Evolutionary conservation across 305 asterid genomes (phyloP), one percentile per base, ranked within the genome.

Genomic region (Petunia hybrid): DNA sequence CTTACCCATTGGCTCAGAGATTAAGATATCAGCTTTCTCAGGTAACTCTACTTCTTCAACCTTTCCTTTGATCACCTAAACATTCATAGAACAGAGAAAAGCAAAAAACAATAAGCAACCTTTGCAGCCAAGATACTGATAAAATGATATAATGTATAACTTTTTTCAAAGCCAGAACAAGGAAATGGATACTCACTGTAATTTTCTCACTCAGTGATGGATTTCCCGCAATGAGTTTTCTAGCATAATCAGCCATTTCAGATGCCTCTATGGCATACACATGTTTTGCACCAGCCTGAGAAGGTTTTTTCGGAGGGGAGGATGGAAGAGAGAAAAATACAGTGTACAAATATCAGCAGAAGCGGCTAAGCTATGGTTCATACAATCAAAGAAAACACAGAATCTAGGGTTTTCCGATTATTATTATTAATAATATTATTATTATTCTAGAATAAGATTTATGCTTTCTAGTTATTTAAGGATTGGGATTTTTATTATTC

Each of bases 191-290:
- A 84, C 97, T 83, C 80, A 92, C 99, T n/a, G 98, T 96, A 86
- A 96, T 93, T 88, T 92, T 94, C 83, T 94, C 82, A 80, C 93
- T 81, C 81, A 94, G 91, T 16, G 64, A 83, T 1, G 98, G 95
- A 87, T 96, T 96, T 80, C 99, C 99, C 74, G 94, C 94, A 89
- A 96, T 90, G 85, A 96, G 97, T 69, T 91, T 91, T 10, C 87
- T 89, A 45, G 98, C 99, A 90, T 96, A 91, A 76, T 93, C 98
- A 45, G 99, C 97, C 97, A 96, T 94, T 86, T 96, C 98, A 77
- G 99, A 96, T 82, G 99, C 99, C 88, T 96, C 99, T 83, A 96
- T 93, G 82, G 99, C 99, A 94, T 96, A 96, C 80, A 96, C 98
- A 89, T 92, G 99, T 82, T 87, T 96, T 36, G 99, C 99, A 86